Evolutionary conservation across 2,329 filamentous ascomycete genomes (phyloP).

Genomic region (Sphaceloma murrayae): DNA sequence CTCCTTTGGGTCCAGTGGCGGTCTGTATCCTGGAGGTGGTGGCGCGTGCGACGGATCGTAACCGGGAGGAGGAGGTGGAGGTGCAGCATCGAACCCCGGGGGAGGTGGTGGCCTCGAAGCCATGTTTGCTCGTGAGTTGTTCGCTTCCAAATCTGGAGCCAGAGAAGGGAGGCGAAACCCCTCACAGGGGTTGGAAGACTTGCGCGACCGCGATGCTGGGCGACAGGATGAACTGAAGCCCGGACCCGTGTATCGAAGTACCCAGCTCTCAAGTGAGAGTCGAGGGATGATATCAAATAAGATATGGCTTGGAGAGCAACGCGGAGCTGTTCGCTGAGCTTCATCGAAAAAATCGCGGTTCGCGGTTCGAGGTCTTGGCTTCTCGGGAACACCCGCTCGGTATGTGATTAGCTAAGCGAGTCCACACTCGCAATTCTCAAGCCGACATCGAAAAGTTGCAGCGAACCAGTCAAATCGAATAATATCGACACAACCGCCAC

Average conservation of each 20-base stretch:
- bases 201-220: too few relatives aligned
- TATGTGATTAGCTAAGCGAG: constrained; percentile 10
- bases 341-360: constrained; percentile 12
- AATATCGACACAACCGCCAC: constrained; percentile 29
- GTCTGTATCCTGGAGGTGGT: constrained; percentile 76
- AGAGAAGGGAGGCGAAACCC: not conserved
- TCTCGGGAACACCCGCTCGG: constrained; percentile 1
- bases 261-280: too few relatives aligned
- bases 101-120: constrained; percentile 52
- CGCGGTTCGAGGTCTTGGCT: not conserved
- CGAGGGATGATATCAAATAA: too few relatives aligned
- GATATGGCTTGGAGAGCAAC: too few relatives aligned
- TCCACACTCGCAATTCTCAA: constrained; percentile 15
- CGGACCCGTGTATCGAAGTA: too few relatives aligned
- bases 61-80: constrained; percentile 34
- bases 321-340: too few relatives aligned
- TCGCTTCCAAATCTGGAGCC: not conserved
- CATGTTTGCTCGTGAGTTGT: constrained; percentile 34
- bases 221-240: too few relatives aligned
- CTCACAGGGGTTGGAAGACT: not conserved
- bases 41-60: constrained; percentile 51
- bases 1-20: constrained; percentile 68
- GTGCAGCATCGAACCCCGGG: constrained; percentile 48
- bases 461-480: constrained; percentile 14
- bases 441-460: constrained; percentile 3